These are phyloP conservation scores for Pilobolus umbonatus DNA, from an alignment of 192 early-diverging fungal species.

Conservation along the genomic window DNA sequence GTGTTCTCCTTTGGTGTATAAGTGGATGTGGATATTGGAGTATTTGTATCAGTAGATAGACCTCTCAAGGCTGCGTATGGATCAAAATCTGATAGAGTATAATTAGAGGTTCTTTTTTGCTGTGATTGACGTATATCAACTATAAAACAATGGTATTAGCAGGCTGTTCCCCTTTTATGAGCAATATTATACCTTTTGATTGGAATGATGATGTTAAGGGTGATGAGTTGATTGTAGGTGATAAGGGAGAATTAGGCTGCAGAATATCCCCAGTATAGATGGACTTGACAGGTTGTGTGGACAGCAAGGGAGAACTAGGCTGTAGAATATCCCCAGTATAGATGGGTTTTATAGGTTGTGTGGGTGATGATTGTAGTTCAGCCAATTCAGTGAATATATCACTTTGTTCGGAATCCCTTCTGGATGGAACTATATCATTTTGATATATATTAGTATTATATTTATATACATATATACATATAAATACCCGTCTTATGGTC, in stretches of 20 bases:
- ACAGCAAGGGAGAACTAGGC: slow-evolving; percentile 3
- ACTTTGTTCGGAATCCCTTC: too few relatives aligned
- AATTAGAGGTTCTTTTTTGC: not conserved
- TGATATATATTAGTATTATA: not conserved
- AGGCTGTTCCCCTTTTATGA: not conserved
- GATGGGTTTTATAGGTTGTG: not conserved
- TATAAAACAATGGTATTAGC: not conserved
- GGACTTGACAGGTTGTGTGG: not conserved
- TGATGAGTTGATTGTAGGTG: not conserved
- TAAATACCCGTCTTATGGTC: too few relatives aligned
- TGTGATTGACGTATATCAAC: not conserved
- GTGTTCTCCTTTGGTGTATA: not conserved
- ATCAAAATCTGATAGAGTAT: not conserved
- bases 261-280: slow-evolving; percentile 14
- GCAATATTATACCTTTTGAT: slow-evolving; percentile 1
- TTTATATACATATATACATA: not conserved
- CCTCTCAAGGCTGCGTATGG: slow-evolving; percentile 11
- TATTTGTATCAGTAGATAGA: not conserved
- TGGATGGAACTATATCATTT: not conserved
- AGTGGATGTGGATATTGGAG: not conserved
- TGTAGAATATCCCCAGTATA: slow-evolving; percentile 12
- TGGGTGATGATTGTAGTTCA: not conserved
- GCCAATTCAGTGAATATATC: not conserved
- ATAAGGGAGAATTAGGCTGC: slow-evolving; percentile 6
- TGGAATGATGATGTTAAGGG: not conserved